Evolutionary conservation across 768 basidiomycete species (phyloP).

Genomic region (Termitomyces bulborhizus): DNA sequence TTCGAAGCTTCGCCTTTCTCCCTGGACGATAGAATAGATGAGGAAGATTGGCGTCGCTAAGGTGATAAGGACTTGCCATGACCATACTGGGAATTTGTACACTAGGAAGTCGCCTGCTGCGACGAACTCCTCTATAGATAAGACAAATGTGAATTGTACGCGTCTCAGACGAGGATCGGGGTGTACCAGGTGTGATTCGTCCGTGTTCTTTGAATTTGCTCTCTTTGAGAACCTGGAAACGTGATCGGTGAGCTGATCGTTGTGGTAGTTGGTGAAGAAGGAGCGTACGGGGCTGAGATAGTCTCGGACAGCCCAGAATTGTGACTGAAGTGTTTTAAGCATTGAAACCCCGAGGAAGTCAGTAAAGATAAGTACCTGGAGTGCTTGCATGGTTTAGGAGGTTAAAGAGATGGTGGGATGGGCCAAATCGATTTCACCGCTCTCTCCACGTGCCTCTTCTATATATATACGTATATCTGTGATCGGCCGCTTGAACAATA

Average conservation of each 20-base stretch:
- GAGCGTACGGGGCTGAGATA: constrained; percentile 75
- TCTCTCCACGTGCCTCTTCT: constrained; percentile 24
- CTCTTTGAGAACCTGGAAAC: constrained; percentile 82
- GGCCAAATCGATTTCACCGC: constrained; percentile 24
- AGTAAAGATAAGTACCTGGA: constrained; percentile 26
- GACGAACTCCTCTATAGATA: constrained; percentile 83
- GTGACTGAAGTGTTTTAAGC: constrained; percentile 8
- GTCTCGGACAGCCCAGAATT: constrained; percentile 57
- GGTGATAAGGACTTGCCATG: constrained; percentile 58
- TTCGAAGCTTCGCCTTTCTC: constrained; percentile 87
- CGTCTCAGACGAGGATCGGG: constrained; percentile 6
- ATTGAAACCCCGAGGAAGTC: background rate
- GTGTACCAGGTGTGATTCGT: constrained; percentile 85
- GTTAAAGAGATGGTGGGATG: constrained; percentile 9
- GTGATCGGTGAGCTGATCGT: constrained; percentile 27
- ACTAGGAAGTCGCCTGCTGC: constrained; percentile 95
- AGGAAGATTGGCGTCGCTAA: background rate
- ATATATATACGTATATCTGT: background rate
- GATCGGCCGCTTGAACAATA: background rate
- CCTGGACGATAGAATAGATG: constrained; percentile 39
- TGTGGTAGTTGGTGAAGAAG: constrained; percentile 9
- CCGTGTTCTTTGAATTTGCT: constrained; percentile 99
- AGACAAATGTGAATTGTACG: constrained; percentile 14
- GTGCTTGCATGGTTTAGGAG: constrained; percentile 30
- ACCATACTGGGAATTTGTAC: constrained; percentile 99